These are phyloP conservation scores for Wickerhamiella siamensis DNA, from an alignment of 805 yeast genomes.

Conservation along the genomic window DNA sequence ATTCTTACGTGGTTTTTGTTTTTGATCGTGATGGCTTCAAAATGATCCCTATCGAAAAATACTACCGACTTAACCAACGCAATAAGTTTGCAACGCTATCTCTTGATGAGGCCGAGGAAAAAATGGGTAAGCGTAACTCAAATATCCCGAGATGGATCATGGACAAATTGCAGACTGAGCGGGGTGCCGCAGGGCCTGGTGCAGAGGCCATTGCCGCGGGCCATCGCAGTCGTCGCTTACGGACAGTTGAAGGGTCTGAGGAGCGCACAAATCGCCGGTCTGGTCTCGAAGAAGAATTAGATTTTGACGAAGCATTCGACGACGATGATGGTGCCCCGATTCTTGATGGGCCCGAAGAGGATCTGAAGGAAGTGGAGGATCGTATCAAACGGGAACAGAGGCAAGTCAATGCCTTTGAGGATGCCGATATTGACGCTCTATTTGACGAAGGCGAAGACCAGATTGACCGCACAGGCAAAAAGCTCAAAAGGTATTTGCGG, in stretches of 20 bases:
- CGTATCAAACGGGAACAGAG: conserved; percentile 26
- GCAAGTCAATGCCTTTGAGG: conserved; percentile 50
- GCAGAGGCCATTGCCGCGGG: conserved; percentile 21
- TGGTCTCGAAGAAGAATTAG: conserved; percentile 74
- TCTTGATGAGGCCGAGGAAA: conserved; percentile 88
- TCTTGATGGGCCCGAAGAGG: conserved; percentile 91
- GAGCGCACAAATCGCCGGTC: conserved; percentile 24
- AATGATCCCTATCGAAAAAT: conserved; percentile 90
- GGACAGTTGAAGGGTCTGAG: conserved; percentile 29
- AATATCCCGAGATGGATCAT: conserved; percentile 88
- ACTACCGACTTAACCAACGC: conserved; percentile 83
- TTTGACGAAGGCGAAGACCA: conserved; percentile 51
- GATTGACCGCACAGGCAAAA: conserved; percentile 82
- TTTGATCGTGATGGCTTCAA: conserved; percentile 81
- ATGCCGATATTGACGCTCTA: conserved; percentile 47
- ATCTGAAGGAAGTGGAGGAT: conserved; percentile 72
- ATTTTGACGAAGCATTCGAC: conserved; percentile 80
- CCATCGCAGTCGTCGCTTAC: conserved; percentile 13
- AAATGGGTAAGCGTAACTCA: conserved; percentile 60
- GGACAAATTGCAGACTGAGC: conserved; percentile 41
- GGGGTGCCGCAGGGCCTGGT: neutral
- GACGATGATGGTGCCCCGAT: conserved; percentile 99
- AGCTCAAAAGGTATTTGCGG: conserved; percentile 66
- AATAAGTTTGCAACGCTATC: conserved; percentile 88
- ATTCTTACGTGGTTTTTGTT: conserved; percentile 70